Conservation (phyloP, 1,139 yeast genomes). For the Spencermartinsiella ligniputridi region DNA sequence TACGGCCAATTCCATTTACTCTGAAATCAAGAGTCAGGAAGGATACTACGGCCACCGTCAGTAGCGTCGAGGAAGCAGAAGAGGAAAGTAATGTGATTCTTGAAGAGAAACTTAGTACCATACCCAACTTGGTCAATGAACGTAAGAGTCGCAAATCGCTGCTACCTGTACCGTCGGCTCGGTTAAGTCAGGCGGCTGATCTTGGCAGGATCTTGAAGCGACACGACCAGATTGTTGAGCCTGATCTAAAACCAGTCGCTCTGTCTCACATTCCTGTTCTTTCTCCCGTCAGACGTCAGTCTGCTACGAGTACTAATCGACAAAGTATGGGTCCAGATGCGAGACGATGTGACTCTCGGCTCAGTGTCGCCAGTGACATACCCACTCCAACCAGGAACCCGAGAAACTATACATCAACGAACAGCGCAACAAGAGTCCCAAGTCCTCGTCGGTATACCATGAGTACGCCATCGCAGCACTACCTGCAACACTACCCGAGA, state of each 20-base stretch:
- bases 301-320: background rate
- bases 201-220: background rate
- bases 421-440: background rate
- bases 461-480: background rate
- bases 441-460: background rate
- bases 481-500: no score
- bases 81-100: background rate
- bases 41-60: background rate
- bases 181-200: background rate
- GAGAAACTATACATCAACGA: background rate
- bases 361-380: background rate
- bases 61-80: background rate
- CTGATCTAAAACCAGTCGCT: background rate
- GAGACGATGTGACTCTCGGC: background rate
- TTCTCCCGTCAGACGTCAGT: conserved; percentile 12
- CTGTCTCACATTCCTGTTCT: conserved; percentile 13
- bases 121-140: background rate
- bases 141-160: background rate
- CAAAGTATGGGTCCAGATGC: background rate
- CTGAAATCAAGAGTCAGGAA: background rate
- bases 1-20: background rate
- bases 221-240: background rate
- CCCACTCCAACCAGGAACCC: background rate
- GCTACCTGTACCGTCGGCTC: background rate
- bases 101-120: background rate